Evolutionary conservation across 306 rosid species (phyloP).

Genomic region (Vigna unguiculata): DNA sequence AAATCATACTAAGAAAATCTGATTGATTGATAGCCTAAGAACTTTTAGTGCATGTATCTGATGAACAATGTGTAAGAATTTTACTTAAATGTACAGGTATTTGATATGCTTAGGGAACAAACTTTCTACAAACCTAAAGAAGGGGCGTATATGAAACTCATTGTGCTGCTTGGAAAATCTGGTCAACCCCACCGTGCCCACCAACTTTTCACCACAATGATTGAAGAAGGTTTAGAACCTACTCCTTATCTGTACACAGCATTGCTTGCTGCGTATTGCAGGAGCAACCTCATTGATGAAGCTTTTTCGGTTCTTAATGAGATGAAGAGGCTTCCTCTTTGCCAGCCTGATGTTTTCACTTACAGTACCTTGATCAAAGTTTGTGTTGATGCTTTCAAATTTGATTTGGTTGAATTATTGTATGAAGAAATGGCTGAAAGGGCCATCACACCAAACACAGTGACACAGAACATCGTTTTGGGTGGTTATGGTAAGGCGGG

Average conservation of each 20-base stretch:
- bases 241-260: constrained; percentile 88
- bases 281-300: constrained; percentile 73
- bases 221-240: constrained; percentile 79
- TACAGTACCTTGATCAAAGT: constrained; percentile 84
- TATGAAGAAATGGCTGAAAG: constrained; percentile 82
- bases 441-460: constrained; percentile 72
- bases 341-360: constrained; percentile 97
- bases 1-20: background rate
- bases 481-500: constrained; percentile 93
- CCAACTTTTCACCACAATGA: constrained; percentile 76
- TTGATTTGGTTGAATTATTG: constrained; percentile 74
- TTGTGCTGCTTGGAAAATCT: constrained; percentile 84
- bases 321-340: constrained; percentile 83
- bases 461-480: constrained; percentile 90
- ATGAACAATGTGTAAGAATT: background rate
- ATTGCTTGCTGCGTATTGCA: constrained; percentile 81
- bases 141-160: constrained; percentile 93
- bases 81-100: constrained; percentile 59
- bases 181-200: constrained; percentile 81
- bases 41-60: background rate
- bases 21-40: background rate
- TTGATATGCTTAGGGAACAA: constrained; percentile 92
- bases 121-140: constrained; percentile 91
- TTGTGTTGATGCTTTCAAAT: constrained; percentile 74
- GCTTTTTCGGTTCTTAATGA: constrained; percentile 70